These are phyloP conservation scores for Wallacemonas sp. DNA, from an alignment of 208 protist genomes.

Conservation along the genomic window DNA sequence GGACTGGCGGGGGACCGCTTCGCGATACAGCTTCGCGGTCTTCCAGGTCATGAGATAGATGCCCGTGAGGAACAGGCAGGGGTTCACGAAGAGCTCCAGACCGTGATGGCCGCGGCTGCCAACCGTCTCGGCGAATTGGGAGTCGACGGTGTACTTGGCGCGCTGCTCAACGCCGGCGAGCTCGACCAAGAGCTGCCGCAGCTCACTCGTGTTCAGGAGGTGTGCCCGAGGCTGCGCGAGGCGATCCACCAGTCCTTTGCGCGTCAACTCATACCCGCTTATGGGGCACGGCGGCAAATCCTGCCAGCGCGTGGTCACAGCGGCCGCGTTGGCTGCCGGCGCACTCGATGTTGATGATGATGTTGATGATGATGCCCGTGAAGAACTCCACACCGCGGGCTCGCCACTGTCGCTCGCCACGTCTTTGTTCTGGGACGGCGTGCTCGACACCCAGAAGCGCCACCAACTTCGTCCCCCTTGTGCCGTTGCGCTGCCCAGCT, in stretches of 20 bases:
- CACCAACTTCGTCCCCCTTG: not conserved
- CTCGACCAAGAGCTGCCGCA: slow-evolving; percentile 51
- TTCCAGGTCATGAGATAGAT: slow-evolving; percentile 80
- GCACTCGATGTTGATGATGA: not conserved
- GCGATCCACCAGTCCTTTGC: slow-evolving; percentile 50
- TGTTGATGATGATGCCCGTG: not conserved
- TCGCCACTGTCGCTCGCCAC: too few relatives aligned
- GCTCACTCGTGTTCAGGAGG: slow-evolving; percentile 37
- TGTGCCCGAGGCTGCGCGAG: slow-evolving; percentile 33
- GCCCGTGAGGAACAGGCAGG: slow-evolving; percentile 52
- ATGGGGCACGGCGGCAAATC: slow-evolving; percentile 62
- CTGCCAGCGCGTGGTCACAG: slow-evolving; percentile 1
- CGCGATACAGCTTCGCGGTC: slow-evolving; percentile 55
- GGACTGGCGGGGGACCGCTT: slow-evolving; percentile 60
- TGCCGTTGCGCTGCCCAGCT: not conserved
- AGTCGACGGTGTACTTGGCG: slow-evolving; percentile 66
- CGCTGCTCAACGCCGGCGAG: slow-evolving; percentile 64
- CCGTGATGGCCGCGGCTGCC: slow-evolving; percentile 46
- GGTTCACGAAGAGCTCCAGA: slow-evolving; percentile 64
- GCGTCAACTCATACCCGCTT: slow-evolving; percentile 50
- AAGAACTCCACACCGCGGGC: too few relatives aligned
- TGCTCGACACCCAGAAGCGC: not conserved
- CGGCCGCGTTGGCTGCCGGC: not conserved
- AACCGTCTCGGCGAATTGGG: slow-evolving; percentile 47
- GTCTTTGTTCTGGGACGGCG: too few relatives aligned